Percentiles rank a stretch among this genome's conserved stretches.
phyloP scores from a whole-genome alignment of 352 stramenopile genomes.

The Lagenidium giganteum region DNA sequence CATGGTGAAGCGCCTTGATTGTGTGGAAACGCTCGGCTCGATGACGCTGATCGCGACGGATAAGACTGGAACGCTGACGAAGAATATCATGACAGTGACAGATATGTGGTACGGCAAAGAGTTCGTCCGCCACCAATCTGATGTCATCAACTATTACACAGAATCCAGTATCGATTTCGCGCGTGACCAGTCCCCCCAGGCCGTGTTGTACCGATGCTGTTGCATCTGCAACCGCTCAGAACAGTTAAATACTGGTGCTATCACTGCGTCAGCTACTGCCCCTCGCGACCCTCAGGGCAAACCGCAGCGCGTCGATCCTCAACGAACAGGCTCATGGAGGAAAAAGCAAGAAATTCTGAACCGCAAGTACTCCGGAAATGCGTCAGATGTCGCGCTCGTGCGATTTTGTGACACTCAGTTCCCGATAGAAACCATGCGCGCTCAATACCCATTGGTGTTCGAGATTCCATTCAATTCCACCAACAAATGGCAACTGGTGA shows the following conservation, averaged over 20 bases:
- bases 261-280: neutral
- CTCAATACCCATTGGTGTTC: slow-evolving; percentile 38
- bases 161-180: slow-evolving; percentile 34
- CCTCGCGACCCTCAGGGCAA: no score
- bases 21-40: slow-evolving; percentile 86
- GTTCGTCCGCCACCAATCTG: slow-evolving; percentile 33
- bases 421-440: slow-evolving; percentile 23
- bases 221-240: slow-evolving; percentile 34
- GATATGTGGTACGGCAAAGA: slow-evolving; percentile 31
- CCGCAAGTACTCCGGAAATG: slow-evolving; percentile 42
- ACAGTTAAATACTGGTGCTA: slow-evolving; percentile 5
- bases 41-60: slow-evolving; percentile 90
- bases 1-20: slow-evolving; percentile 86
- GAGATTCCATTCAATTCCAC: slow-evolving; percentile 67
- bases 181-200: slow-evolving; percentile 15
- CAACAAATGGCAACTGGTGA: slow-evolving; percentile 63
- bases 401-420: slow-evolving; percentile 37
- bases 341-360: no score
- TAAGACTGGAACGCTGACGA: slow-evolving; percentile 91
- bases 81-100: slow-evolving; percentile 55
- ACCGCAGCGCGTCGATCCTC: no score
- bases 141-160: no score
- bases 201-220: slow-evolving; percentile 26
- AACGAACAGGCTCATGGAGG: no score
- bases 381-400: slow-evolving; percentile 46